Percentiles rank a stretch among this genome's conserved stretches.
Conservation (phyloP, 2,329 filamentous ascomycete species). For the Epichloe amarillans region DNA sequence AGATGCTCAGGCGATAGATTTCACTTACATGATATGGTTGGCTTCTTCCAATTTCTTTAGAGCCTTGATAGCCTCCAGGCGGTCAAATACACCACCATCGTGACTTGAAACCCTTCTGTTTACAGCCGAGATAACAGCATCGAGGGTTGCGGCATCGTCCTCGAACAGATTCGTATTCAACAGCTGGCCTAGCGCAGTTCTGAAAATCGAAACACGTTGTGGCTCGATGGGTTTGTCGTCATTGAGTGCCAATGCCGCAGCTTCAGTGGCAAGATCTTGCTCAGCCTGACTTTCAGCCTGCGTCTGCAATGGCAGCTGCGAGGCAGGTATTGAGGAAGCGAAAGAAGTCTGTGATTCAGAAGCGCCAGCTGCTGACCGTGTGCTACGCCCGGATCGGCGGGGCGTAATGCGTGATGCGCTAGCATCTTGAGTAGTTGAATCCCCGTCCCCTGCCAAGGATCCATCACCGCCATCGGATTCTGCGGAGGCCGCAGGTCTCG, state of each 20-base stretch:
- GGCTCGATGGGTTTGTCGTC: constrained; percentile 38
- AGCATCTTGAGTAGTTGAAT: not conserved
- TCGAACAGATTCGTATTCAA: constrained; percentile 74
- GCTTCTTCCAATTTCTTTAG: constrained; percentile 66
- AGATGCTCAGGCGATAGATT: not conserved
- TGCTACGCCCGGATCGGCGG: constrained; percentile 26
- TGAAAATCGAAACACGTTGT: constrained; percentile 60
- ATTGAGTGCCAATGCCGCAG: constrained; percentile 29
- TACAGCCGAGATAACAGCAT: constrained; percentile 62
- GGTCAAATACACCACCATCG: constrained; percentile 48
- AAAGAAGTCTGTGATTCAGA: constrained; percentile 46
- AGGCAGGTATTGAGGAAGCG: constrained; percentile 67
- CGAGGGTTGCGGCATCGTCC: constrained; percentile 69
- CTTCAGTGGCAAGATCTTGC: constrained; percentile 28
- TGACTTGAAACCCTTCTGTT: constrained; percentile 52
- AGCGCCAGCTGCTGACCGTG: constrained; percentile 22
- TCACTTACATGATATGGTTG: constrained; percentile 84
- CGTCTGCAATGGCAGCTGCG: constrained; percentile 44
- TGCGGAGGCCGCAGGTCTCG: constrained; percentile 8
- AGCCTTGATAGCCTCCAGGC: constrained; percentile 61
- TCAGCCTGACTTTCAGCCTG: constrained; percentile 30
- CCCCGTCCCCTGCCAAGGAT: not conserved
- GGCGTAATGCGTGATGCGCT: constrained; percentile 18
- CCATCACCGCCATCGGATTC: constrained; percentile 20
- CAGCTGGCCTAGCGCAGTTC: constrained; percentile 67